Conservation (phyloP, 1,284 basidiomycete species). For the Sanguinoderma infundibulare region DNA sequence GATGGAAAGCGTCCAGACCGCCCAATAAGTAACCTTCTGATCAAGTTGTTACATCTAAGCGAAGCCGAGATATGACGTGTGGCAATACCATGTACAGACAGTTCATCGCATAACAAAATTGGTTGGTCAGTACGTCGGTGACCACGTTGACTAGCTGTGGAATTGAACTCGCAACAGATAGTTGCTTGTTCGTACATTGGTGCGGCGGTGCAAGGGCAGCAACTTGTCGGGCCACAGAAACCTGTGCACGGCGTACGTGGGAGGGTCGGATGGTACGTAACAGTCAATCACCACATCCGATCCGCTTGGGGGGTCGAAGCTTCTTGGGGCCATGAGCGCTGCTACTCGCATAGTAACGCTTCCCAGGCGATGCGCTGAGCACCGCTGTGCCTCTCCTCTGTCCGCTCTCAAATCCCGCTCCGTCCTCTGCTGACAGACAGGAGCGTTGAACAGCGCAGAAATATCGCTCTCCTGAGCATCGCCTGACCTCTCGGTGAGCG, state of each 20-base stretch:
- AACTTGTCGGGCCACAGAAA: neutral
- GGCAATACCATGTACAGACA: neutral
- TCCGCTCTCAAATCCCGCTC: neutral
- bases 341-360: neutral
- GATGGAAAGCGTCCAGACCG: too few species aligned
- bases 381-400: neutral
- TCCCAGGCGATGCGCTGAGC: neutral
- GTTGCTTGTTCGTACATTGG: too few species aligned
- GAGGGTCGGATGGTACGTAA: neutral
- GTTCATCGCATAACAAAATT: neutral
- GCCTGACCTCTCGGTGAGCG: neutral
- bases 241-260: neutral
- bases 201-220: neutral
- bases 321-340: neutral
- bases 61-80: neutral
- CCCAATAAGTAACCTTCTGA: too few species aligned
- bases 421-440: neutral
- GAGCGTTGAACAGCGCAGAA: neutral
- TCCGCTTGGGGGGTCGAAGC: neutral
- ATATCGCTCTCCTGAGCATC: slow-evolving; percentile 27
- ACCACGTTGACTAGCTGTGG: neutral
- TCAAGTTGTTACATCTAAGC: neutral
- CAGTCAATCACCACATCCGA: neutral
- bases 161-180: too few species aligned
- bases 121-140: neutral